phyloP scores from a whole-genome alignment of 1,284 basidiomycete species.

The Ustilago shanxiensis region DNA sequence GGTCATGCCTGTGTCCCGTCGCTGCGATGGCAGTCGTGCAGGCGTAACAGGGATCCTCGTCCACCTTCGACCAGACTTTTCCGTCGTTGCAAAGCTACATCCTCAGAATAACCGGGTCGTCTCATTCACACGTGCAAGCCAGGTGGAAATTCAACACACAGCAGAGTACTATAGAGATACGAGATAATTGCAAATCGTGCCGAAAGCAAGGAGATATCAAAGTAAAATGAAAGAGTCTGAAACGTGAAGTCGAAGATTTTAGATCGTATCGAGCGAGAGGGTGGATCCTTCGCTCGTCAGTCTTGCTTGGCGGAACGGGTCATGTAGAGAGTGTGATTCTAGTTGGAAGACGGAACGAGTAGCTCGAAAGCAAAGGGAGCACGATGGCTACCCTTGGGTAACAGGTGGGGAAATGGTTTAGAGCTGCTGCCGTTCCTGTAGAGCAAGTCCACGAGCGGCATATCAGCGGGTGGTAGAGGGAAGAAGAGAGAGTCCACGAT shows the following conservation, averaged over 20 bases:
- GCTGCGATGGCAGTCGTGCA: too few relatives aligned
- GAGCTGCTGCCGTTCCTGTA: constrained; percentile 9
- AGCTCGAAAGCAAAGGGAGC: constrained; percentile 16
- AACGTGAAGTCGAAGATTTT: constrained; percentile 19
- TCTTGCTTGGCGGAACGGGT: constrained; percentile 18
- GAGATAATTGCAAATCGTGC: constrained; percentile 19
- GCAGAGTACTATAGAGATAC: neutral
- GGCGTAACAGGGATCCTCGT: too few relatives aligned
- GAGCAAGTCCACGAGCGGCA: neutral
- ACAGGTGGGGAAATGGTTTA: neutral
- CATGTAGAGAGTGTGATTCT: constrained; percentile 45
- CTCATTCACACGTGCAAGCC: too few relatives aligned
- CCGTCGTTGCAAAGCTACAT: too few relatives aligned
- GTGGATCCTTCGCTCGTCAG: constrained; percentile 5
- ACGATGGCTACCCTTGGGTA: constrained; percentile 17
- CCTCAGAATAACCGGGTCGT: too few relatives aligned
- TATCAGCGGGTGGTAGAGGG: constrained; percentile 10
- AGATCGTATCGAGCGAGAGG: constrained; percentile 8
- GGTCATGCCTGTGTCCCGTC: too few relatives aligned
- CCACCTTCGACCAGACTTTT: too few relatives aligned
- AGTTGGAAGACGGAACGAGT: constrained; percentile 38
- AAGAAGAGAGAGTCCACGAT: neutral
- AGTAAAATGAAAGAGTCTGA: constrained; percentile 1
- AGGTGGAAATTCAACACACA: too few relatives aligned
- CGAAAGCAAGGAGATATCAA: neutral